Conservation (phyloP, 2,329 filamentous ascomycete genomes). For the Hypoxylon sp. region DNA sequence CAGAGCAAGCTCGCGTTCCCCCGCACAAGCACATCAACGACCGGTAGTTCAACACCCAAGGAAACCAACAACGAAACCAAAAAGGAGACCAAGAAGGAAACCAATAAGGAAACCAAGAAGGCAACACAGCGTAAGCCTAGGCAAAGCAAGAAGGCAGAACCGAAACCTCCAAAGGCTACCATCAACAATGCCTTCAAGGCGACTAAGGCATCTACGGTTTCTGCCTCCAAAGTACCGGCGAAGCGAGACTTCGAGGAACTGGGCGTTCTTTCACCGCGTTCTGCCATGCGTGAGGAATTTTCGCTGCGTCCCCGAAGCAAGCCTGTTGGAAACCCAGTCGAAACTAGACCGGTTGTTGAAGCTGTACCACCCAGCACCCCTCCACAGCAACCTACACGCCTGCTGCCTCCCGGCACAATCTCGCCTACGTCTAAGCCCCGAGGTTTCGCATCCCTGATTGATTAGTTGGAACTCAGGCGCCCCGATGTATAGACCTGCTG, state of each 20-base stretch:
- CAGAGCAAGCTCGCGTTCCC: slow-evolving; percentile 67
- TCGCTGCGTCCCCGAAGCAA: slow-evolving; percentile 51
- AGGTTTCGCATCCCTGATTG: slow-evolving; percentile 50
- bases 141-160: slow-evolving; percentile 61
- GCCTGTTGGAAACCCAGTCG: slow-evolving; percentile 23
- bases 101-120: slow-evolving; percentile 57
- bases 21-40: slow-evolving; percentile 47
- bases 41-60: slow-evolving; percentile 52
- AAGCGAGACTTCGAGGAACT: slow-evolving; percentile 49
- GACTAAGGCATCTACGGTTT: slow-evolving; percentile 44
- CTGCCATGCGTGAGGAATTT: slow-evolving; percentile 49
- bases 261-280: slow-evolving; percentile 32
- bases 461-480: slow-evolving; percentile 28
- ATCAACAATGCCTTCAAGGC: slow-evolving; percentile 53
- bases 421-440: slow-evolving; percentile 52
- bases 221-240: slow-evolving; percentile 46
- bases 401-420: slow-evolving; percentile 45
- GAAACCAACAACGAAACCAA: too few species aligned
- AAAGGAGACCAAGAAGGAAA: too few species aligned
- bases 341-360: slow-evolving; percentile 34
- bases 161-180: slow-evolving; percentile 54
- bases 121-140: slow-evolving; percentile 56
- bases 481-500: slow-evolving; percentile 1
- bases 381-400: slow-evolving; percentile 35
- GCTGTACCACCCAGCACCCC: slow-evolving; percentile 48